These are phyloP conservation scores for Chlorella sorokiniana DNA, from an alignment of 139 green algal species.

Conservation along the genomic window DNA sequence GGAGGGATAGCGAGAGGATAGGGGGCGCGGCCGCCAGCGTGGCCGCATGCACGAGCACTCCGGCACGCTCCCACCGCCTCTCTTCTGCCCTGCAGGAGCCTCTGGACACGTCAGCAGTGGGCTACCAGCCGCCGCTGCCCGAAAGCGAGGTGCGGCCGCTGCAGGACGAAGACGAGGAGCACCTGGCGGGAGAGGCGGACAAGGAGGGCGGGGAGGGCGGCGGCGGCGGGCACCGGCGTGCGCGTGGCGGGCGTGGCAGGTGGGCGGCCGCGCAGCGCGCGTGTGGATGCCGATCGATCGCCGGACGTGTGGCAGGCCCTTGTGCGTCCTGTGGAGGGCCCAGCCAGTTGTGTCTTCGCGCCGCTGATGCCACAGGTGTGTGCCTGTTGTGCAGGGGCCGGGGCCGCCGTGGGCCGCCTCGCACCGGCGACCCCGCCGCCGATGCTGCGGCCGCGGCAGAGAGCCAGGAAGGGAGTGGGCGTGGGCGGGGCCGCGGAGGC, in stretches of 20 bases:
- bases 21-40: background rate
- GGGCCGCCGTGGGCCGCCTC: conserved; percentile 10
- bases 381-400: conserved; percentile 7
- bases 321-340: background rate
- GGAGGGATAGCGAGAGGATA: background rate
- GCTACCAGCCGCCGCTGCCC: conserved; percentile 82
- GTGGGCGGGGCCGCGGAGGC: background rate
- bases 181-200: conserved; percentile 19
- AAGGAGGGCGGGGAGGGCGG: conserved; percentile 16
- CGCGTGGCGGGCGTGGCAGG: conserved; percentile 22
- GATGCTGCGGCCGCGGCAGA: conserved; percentile 21
- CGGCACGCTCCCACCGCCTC: background rate
- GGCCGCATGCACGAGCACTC: no score
- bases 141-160: conserved; percentile 40
- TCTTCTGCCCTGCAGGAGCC: conserved; percentile 19
- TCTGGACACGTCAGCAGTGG: conserved; percentile 62
- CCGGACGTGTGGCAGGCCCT: no score
- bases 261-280: background rate
- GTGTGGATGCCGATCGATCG: no score
- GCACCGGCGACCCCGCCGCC: conserved; percentile 19
- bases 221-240: background rate
- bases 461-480: background rate
- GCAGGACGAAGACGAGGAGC: conserved; percentile 25
- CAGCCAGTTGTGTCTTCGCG: background rate
- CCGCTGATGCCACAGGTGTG: background rate